Conservation (phyloP, 23 red algal genomes). For the Rhodosorus marinus region DNA sequence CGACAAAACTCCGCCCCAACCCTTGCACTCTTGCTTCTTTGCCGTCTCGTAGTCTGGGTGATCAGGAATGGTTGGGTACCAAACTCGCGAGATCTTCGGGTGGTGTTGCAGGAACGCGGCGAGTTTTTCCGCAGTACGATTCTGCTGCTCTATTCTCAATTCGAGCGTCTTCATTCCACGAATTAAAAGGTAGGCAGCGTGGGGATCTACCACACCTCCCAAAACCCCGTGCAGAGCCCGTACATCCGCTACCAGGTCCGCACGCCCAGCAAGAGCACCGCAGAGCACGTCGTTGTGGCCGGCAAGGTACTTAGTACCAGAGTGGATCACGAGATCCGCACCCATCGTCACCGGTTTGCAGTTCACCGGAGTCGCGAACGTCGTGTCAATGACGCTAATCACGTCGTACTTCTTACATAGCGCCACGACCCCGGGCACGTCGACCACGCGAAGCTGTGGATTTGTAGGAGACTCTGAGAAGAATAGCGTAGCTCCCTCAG, state of each 20-base stretch:
- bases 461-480: constrained; percentile 94
- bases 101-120: constrained; percentile 39
- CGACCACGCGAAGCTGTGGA: constrained; percentile 82
- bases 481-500: constrained; percentile 22
- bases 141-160: constrained; percentile 84
- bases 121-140: constrained; percentile 50
- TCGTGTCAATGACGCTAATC: constrained; percentile 64
- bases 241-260: constrained; percentile 49
- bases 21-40: constrained; percentile 10
- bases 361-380: constrained; percentile 90
- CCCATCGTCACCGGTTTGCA: constrained; percentile 52
- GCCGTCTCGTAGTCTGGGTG: constrained; percentile 63
- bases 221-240: constrained; percentile 74
- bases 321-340: constrained; percentile 88
- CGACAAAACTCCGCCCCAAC: constrained; percentile 90
- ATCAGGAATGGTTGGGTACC: constrained; percentile 39
- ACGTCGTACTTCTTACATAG: constrained; percentile 35
- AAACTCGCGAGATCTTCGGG: constrained; percentile 48
- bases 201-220: constrained; percentile 93
- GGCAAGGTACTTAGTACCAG: constrained; percentile 91
- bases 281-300: constrained; percentile 91
- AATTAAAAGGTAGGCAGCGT: constrained; percentile 60
- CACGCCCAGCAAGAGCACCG: constrained; percentile 59
- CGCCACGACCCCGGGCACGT: constrained; percentile 27
- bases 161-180: constrained; percentile 89